Conservation (phyloP, 495 filamentous ascomycete genomes). For the Trichoderma parareesei region DNA sequence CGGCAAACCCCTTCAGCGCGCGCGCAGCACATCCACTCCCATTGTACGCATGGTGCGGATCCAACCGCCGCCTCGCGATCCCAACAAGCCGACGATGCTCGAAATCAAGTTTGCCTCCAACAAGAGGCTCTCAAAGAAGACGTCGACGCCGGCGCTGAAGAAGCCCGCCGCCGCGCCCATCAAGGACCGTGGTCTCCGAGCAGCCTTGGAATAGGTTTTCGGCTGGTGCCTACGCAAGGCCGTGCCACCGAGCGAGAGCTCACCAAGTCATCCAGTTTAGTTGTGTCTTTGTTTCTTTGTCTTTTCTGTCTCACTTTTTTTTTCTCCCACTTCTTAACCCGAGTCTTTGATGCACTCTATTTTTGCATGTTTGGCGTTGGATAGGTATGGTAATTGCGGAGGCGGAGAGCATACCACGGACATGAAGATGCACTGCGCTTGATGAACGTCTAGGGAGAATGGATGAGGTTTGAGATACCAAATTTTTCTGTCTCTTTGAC, state of each 20-base stretch:
- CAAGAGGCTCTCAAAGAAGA: background rate
- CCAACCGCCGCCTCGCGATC: background rate
- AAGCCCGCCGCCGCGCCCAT: background rate
- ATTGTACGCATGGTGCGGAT: background rate
- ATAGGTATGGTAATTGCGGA: slow-evolving; percentile 7
- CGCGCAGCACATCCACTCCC: background rate
- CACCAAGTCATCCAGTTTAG: background rate
- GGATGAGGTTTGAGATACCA: background rate
- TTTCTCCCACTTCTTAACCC: background rate
- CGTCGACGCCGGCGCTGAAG: background rate
- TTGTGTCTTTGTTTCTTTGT: background rate
- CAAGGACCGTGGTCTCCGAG: slow-evolving; percentile 7
- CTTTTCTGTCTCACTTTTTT: background rate
- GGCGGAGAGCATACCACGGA: background rate
- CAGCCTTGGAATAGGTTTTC: slow-evolving; percentile 8
- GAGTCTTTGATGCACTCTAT: background rate
- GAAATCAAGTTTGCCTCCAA: background rate
- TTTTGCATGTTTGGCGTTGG: slow-evolving; percentile 7
- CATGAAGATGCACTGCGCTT: background rate
- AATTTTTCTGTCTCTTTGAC: background rate
- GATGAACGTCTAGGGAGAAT: background rate
- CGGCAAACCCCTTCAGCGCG: background rate
- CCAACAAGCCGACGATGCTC: background rate
- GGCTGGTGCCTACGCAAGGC: background rate
- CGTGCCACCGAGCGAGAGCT: background rate